Evolutionary conservation across 2,329 filamentous ascomycete genomes (phyloP).

Genomic region (Endothia cerciana): DNA sequence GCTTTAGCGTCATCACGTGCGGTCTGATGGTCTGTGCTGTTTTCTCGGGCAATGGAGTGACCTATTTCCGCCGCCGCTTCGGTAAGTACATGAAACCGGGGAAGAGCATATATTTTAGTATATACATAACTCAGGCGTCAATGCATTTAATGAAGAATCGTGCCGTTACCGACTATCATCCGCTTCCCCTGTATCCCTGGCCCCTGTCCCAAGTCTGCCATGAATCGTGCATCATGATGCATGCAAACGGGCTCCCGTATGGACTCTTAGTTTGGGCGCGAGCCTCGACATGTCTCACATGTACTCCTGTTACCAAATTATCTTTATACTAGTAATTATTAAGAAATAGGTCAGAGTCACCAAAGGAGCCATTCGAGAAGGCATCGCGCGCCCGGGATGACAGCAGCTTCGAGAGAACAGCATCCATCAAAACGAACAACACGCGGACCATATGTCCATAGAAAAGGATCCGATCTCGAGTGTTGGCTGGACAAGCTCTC

Average conservation of each 20-base stretch:
- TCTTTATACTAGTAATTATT: no score
- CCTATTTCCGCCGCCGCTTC: slow-evolving; percentile 17
- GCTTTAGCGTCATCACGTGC: slow-evolving; percentile 12
- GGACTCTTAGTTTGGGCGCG: no score
- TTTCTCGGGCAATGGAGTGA: slow-evolving; percentile 20
- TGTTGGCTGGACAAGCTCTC: no score
- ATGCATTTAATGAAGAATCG: background rate
- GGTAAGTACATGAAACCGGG: background rate
- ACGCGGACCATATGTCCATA: background rate
- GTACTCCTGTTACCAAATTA: no score
- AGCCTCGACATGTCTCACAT: background rate
- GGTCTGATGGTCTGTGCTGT: background rate
- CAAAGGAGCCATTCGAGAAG: background rate
- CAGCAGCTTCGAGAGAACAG: background rate
- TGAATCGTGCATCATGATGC: slow-evolving; percentile 7
- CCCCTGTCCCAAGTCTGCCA: background rate
- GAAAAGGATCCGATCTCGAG: no score
- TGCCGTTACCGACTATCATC: background rate
- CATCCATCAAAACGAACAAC: background rate
- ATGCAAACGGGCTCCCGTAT: background rate
- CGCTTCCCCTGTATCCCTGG: slow-evolving; percentile 7
- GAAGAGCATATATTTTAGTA: background rate
- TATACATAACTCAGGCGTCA: accelerated
- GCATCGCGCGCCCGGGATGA: background rate
- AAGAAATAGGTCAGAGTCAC: background rate